phyloP scores from a whole-genome alignment of 1,284 basidiomycete species.

The Porogramme epimiltina region DNA sequence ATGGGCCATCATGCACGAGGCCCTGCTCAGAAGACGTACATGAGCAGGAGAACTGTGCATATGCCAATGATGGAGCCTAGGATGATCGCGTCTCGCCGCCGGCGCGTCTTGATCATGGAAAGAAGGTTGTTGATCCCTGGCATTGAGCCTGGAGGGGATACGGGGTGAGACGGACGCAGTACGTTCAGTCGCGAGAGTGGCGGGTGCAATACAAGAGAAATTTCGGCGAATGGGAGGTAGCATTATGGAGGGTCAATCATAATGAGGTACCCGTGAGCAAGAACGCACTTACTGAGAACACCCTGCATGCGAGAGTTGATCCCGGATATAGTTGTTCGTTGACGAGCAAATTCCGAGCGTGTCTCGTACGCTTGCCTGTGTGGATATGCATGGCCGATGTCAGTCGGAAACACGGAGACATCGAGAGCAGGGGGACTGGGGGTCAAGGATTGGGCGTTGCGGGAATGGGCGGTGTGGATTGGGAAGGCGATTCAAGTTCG shows the following conservation, averaged over 20 bases:
- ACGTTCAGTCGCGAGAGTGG: not conserved
- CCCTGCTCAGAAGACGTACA: conserved; percentile 56
- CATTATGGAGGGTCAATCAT: not conserved
- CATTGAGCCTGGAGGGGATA: conserved; percentile 65
- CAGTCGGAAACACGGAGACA: conserved; percentile 2
- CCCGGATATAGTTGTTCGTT: conserved; percentile 72
- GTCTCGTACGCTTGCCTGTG: conserved; percentile 96
- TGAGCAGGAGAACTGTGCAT: conserved; percentile 81
- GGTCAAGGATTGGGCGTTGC: too few species aligned
- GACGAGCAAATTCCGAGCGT: conserved; percentile 89
- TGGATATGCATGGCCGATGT: not conserved
- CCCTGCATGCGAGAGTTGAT: conserved; percentile 85
- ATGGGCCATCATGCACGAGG: not conserved
- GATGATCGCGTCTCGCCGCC: conserved; percentile 89
- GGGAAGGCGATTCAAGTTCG: not conserved
- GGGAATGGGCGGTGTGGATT: not conserved
- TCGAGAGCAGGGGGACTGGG: not conserved
- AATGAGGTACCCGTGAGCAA: not conserved
- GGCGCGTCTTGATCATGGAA: conserved; percentile 88
- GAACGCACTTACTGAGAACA: conserved; percentile 68
- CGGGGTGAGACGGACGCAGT: too few species aligned
- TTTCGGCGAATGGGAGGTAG: not conserved
- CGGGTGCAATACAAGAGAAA: conserved; percentile 1
- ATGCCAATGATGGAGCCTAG: conserved; percentile 85
- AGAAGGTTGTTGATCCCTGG: conserved; percentile 94